Base-by-base conservation (phyloP, 352 stramenopile species). In the Phytophthora sp. region DNA sequence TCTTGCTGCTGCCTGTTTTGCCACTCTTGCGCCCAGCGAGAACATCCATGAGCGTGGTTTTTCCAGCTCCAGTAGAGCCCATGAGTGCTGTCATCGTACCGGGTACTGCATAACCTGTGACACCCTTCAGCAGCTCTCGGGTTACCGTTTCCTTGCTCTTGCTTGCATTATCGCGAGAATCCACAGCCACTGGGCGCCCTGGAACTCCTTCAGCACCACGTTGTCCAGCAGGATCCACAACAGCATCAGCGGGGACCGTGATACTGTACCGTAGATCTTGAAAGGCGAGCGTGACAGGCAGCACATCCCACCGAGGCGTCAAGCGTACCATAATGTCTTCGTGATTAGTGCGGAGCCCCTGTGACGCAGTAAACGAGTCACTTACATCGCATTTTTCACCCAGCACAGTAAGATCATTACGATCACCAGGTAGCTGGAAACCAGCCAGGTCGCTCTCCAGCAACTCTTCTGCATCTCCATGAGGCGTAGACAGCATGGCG, bases 21-120 rank as follows among this genome's bases (percentile, higher is more conserved):
- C 78, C 81, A 16, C 75, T 90, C 74, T 98, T 98, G 44, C 94
- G 78, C 20, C 95, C 76, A n/a, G 94, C 89, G 44, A 99, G 89
- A 0, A 98, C 93, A 73, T 99, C 93, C 66, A 98, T 84, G 3
- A 98, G 77, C 4, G 95, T 98, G 1, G 81, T 92, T 50, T 88
- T 96, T 13, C 88, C 89, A 3, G 88, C 88, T 18, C 86, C 89
- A 29, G 69, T 88, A 20, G 76, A 91, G 8, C 90, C 91, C 86
- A 97, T 97, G 2, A 98, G 73, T 26, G 89, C 91, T 30, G 88
- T 97, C 73, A 98, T 88, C 15, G 79, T 93, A 7, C 90, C 88
- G n/a, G 89, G 77, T 20, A 85, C 50, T 23, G 92, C 80, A 33
- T 90, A 89, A 7, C 90, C 90, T 41, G 59, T 84, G n/a, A 97